Base-by-base conservation (phyloP, 768 basidiomycete genomes). In the Filobasidium wieringae region DNA sequence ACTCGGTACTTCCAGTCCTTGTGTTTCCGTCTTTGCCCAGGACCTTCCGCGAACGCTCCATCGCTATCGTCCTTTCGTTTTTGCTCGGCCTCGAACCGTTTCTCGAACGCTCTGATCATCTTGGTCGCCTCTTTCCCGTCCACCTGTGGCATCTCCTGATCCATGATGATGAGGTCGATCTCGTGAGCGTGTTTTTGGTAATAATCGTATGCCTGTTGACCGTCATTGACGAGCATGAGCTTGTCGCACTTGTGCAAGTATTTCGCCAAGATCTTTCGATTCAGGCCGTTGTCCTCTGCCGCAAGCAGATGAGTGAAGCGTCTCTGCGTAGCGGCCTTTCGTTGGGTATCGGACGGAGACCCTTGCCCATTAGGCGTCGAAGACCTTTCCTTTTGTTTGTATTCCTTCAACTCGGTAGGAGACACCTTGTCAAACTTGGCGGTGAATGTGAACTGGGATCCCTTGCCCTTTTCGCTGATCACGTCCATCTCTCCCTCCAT, bases 251-350 rank as follows among this genome's bases (percentile, higher is more conserved):
- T 37, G 15, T 51, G 31, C 7, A 58, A 39, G 37, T 51, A 58
- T 29, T 49, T 47, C 7, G 34, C 49, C 32, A 58, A 40, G 15
- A 58, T 58, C 31, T 58, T 36, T 12, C 36, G 57, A 39, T 58
- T 58, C 17, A 58, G 22, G 2, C 14, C 50, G 50, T 58, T 58
- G 49, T 58, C 57, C 22, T 58, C 57, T 12, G 57, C 57, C 12
- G 49, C 47, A 2, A 58, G 2, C 27, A 58, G 27, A 39, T 51
- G 57, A 3, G 47, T 58, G 49, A 58, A 51, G 9, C 40, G 17
- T 14, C 22, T 34, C 26, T 26, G 29, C 33, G n/a, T 17, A 22
- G 7, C 12, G 26, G 15, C 45, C 12, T 47, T 41, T 34, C 30
- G n/a, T 19, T 57, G 24, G 11, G 43, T 47, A 4, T 24, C 19